Conservation (phyloP, 1,284 basidiomycete genomes). For the Sanghuangporus sanghuang region DNA sequence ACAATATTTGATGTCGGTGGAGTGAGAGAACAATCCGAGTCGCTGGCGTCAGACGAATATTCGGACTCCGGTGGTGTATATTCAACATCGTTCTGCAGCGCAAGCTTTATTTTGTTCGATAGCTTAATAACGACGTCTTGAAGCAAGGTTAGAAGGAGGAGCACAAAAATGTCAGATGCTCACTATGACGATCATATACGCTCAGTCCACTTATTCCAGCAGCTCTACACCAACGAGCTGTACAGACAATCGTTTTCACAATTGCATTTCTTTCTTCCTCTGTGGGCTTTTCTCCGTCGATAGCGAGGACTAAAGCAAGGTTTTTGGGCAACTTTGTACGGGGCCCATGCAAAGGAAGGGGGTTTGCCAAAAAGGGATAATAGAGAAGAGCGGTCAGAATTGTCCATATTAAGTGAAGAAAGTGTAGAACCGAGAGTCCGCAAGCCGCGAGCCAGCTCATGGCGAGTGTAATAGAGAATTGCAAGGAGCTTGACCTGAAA, state of each 20-base stretch:
- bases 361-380: constrained; percentile 30
- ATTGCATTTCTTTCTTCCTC: constrained; percentile 39
- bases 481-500: neutral
- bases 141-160: constrained; percentile 9
- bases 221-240: constrained; percentile 53
- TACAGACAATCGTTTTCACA: constrained; percentile 46
- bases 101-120: constrained; percentile 35
- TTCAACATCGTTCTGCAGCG: neutral
- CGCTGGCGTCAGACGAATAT: constrained; percentile 40
- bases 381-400: constrained; percentile 37
- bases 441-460: constrained; percentile 9
- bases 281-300: constrained; percentile 23
- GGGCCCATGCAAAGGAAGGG: constrained; percentile 40
- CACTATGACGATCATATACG: constrained; percentile 67
- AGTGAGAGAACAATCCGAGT: constrained; percentile 59
- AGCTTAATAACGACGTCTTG: constrained; percentile 44
- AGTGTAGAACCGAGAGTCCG: constrained; percentile 9
- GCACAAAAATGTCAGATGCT: constrained; percentile 23
- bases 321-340: constrained; percentile 58
- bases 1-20: constrained; percentile 68
- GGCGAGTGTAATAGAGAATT: neutral
- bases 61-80: constrained; percentile 31
- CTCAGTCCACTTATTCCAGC: constrained; percentile 56
- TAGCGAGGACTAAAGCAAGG: constrained; percentile 55
- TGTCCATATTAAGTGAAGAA: constrained; percentile 43